Evolutionary conservation across 1,139 yeast genomes (phyloP).

Genomic region (Maudiozyma humilis): DNA sequence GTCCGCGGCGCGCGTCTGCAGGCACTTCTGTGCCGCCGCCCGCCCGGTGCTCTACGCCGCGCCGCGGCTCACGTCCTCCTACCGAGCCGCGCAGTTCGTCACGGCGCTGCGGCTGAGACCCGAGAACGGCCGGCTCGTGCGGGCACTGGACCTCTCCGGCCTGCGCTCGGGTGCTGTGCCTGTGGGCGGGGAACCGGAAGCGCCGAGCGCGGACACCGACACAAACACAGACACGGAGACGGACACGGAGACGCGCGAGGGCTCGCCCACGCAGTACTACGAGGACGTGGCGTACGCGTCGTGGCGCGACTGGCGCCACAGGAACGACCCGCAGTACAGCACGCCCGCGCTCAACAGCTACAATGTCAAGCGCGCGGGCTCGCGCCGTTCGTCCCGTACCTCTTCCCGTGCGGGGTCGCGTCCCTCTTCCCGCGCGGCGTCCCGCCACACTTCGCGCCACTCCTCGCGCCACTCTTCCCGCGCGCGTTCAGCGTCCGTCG

Average conservation of each 20-base stretch:
- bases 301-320: conserved; percentile 85
- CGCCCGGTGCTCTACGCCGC: conserved; percentile 46
- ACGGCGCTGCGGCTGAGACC: conserved; percentile 50
- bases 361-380: conserved; percentile 20
- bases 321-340: conserved; percentile 60
- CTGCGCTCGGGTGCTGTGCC: conserved; percentile 38
- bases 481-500: conserved; percentile 7
- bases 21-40: conserved; percentile 43
- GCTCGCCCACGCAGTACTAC: neutral
- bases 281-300: conserved; percentile 45
- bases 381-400: conserved; percentile 18
- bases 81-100: conserved; percentile 70
- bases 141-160: conserved; percentile 49
- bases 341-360: conserved; percentile 31
- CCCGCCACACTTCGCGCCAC: conserved; percentile 6
- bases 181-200: neutral
- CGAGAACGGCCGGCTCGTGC: conserved; percentile 49
- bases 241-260: neutral
- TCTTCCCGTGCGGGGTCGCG: conserved; percentile 18
- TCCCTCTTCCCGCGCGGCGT: conserved; percentile 14
- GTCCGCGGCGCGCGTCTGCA: conserved; percentile 43
- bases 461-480: neutral
- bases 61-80: conserved; percentile 58
- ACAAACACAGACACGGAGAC: neutral
- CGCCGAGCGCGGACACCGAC: no score